Conservation (phyloP, 2,329 filamentous ascomycete species). For the Chaetoscypha palmicola region DNA sequence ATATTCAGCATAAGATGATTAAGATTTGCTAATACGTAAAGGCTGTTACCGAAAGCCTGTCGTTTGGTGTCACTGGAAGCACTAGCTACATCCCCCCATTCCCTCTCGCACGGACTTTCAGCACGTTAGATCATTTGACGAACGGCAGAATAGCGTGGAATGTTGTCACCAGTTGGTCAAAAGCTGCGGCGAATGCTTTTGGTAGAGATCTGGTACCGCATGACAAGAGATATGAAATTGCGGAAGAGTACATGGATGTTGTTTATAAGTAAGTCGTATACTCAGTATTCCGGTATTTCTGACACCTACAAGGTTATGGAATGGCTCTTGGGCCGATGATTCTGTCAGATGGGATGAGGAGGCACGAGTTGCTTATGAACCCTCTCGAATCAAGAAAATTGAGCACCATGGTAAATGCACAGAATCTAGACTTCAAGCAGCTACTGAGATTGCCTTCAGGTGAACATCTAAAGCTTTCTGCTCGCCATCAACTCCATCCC, state of each 20-base stretch:
- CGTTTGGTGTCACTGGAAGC: constrained; percentile 59
- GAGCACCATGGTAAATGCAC: constrained; percentile 57
- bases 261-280: too few species aligned
- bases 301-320: too few species aligned
- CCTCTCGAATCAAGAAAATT: constrained; percentile 52
- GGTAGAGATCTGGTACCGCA: constrained; percentile 52
- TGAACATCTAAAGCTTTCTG: constrained; percentile 55
- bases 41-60: constrained; percentile 57
- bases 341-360: constrained; percentile 42
- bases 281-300: too few species aligned
- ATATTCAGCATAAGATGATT: too few species aligned
- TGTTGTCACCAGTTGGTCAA: constrained; percentile 58
- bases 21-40: too few species aligned
- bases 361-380: constrained; percentile 40
- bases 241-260: constrained; percentile 57
- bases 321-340: constrained; percentile 54
- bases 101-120: constrained; percentile 56
- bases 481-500: constrained; percentile 58
- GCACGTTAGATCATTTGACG: constrained; percentile 60
- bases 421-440: too few species aligned
- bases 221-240: constrained; percentile 57
- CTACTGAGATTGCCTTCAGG: too few species aligned
- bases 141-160: constrained; percentile 57
- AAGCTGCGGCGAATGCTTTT: constrained; percentile 56
- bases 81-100: constrained; percentile 63